Conservation (phyloP, 2,329 filamentous ascomycete species). For the Ceratocystis diversiconidia region DNA sequence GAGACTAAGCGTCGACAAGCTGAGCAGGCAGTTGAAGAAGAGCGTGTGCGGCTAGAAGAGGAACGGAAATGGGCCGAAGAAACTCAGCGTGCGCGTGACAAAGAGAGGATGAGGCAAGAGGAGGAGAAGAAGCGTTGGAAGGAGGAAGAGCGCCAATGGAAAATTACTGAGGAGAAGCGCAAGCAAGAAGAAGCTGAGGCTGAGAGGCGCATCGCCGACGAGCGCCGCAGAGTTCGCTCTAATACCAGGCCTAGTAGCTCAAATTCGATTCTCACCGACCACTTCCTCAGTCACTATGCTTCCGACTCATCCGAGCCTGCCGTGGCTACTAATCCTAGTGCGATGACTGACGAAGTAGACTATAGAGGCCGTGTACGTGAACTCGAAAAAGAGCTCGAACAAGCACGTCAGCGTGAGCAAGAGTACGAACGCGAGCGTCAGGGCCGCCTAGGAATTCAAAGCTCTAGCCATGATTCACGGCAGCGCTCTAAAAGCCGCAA, state of each 20-base stretch:
- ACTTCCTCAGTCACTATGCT: slow-evolving; percentile 45
- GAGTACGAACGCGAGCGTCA: slow-evolving; percentile 46
- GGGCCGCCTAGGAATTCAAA: slow-evolving; percentile 29
- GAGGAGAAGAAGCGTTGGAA: slow-evolving; percentile 63
- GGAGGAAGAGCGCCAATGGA: slow-evolving; percentile 64
- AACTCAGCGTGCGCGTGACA: slow-evolving; percentile 42
- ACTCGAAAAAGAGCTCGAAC: slow-evolving; percentile 57
- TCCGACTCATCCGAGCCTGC: slow-evolving; percentile 53
- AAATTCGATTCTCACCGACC: slow-evolving; percentile 15
- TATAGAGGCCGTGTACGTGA: slow-evolving; percentile 61
- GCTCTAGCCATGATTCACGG: slow-evolving; percentile 19
- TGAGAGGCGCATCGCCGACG: slow-evolving; percentile 51
- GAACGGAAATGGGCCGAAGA: slow-evolving; percentile 54
- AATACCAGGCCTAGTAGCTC: slow-evolving; percentile 26
- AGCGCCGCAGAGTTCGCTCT: slow-evolving; percentile 47
- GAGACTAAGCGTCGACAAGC: slow-evolving; percentile 34
- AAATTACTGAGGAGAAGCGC: slow-evolving; percentile 57
- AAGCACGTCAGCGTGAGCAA: slow-evolving; percentile 47
- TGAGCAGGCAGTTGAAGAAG: slow-evolving; percentile 44
- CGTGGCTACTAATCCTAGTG: slow-evolving; percentile 27
- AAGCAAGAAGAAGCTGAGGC: slow-evolving; percentile 59
- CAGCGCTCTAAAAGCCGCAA: slow-evolving; percentile 31
- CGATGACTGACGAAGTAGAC: slow-evolving; percentile 27
- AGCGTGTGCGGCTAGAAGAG: slow-evolving; percentile 46
- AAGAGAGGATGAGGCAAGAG: slow-evolving; percentile 46